Evolutionary conservation across 75 land plant genomes (phyloP), one percentile per base, ranked within the genome.

Genomic region (Pinus tabuliformis): DNA sequence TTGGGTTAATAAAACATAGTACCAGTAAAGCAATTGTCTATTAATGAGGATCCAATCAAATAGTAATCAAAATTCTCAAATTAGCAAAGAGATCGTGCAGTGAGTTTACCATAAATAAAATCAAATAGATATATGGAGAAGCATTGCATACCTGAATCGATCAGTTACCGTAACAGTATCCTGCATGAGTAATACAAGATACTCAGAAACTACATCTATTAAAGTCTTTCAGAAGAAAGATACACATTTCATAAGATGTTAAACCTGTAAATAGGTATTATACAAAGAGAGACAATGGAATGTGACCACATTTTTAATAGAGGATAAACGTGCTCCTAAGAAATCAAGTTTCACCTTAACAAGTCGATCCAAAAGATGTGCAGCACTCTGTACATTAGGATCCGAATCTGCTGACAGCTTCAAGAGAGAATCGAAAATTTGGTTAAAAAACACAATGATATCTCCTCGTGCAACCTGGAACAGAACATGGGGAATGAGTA

Each of bases 381-480:
- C 87, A 73, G 85, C 87, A 83, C 78, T 83, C 75, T 85, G 85
- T 22, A 85, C 87, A 82, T 79, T 73, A 8, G 81, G 68, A 63
- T 85, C 87, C 9, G 85, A 78, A 57, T 85, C 85, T 12, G 87
- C 87, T 58, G 87, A 85, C 37, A 85, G 81, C 78, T 85, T 85
- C 81, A 85, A 85, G 49, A 85, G 87, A 36, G 87, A 85, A 79
- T 85, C 87, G 78, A 85, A 85, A 26, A 85, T 82, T 17, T 82
- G 68, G 73, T 85, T 85, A 72, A 85, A 85, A 61, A 78, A 82
- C 56, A 79, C 14, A 79, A 85, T 82, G 22, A 85, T 79, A 28
- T 85, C 87, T 22, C 85, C 87, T 79, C 85, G 75, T 58, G 87
- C 62, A 24, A 85, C 87, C 86, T 85, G 80, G 14, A 71, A 49